phyloP scores from a whole-genome alignment of 139 green algal species.

The Tetratostichococcus sp. region DNA sequence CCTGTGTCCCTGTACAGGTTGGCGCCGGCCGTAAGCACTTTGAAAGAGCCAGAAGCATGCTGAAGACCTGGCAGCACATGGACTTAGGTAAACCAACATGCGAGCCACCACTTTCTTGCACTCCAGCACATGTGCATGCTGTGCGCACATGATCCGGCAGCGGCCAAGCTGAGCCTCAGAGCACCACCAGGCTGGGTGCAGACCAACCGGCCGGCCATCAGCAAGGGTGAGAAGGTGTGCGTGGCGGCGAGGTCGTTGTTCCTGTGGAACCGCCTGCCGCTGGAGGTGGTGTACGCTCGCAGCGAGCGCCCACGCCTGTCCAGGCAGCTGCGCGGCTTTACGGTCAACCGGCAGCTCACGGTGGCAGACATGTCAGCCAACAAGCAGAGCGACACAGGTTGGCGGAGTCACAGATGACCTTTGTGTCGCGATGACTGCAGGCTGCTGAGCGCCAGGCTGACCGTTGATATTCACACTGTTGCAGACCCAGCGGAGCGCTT shows the following conservation, averaged over 20 bases:
- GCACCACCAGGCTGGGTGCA: neutral
- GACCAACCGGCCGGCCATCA: neutral
- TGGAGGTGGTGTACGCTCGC: neutral
- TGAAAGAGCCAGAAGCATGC: neutral
- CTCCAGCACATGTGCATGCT: neutral
- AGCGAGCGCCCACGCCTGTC: neutral
- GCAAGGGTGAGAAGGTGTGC: neutral
- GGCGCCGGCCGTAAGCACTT: constrained; percentile 5
- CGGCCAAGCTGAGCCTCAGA: neutral
- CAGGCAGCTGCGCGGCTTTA: neutral
- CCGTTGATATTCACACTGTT: no score
- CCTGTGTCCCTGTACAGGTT: constrained; percentile 1
- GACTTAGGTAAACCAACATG: constrained; percentile 2
- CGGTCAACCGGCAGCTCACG: neutral
- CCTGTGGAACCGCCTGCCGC: neutral
- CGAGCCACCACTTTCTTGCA: neutral
- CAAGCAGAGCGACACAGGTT: neutral
- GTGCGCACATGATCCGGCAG: no score
- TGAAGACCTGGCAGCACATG: constrained; percentile 17
- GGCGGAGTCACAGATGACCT: no score
- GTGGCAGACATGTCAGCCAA: neutral
- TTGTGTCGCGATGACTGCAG: no score
- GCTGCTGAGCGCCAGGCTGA: no score
- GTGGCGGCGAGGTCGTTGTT: neutral
- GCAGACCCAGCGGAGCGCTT: constrained; percentile 13